Percentiles rank a stretch among this genome's conserved stretches.
phyloP scores from a whole-genome alignment of 2,329 filamentous ascomycete species.

The Botrytis medusae region DNA sequence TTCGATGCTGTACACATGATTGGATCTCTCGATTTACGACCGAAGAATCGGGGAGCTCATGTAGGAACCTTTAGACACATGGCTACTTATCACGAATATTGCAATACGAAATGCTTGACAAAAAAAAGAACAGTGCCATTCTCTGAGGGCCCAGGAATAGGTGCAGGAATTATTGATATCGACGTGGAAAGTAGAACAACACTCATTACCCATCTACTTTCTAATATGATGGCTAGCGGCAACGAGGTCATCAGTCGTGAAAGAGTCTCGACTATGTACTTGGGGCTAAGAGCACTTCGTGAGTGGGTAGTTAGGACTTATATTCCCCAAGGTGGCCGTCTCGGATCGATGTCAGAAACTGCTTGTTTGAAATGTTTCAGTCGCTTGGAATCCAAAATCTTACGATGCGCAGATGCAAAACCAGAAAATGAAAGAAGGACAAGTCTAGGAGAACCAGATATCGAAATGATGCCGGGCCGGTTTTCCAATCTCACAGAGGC shows the following conservation, averaged over 20 bases:
- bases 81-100: slow-evolving; percentile 31
- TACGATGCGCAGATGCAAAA: slow-evolving; percentile 4
- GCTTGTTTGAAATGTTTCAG: neutral
- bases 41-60: slow-evolving; percentile 24
- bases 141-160: neutral
- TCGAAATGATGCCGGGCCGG: slow-evolving; percentile 30
- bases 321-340: slow-evolving; percentile 10
- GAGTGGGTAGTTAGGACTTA: neutral
- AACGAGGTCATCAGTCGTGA: slow-evolving; percentile 2
- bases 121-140: slow-evolving; percentile 15
- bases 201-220: slow-evolving; percentile 13
- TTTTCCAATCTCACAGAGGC: slow-evolving; percentile 28
- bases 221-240: neutral
- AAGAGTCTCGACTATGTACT: slow-evolving; percentile 10
- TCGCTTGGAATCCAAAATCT: neutral
- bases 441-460: slow-evolving; percentile 23
- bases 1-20: slow-evolving; percentile 18
- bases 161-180: neutral
- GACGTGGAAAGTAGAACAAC: slow-evolving; percentile 15
- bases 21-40: slow-evolving; percentile 21
- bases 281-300: slow-evolving; percentile 4
- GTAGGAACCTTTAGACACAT: slow-evolving; percentile 30
- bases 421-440: neutral
- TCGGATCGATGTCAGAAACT: slow-evolving; percentile 5
- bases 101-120: slow-evolving; percentile 28